Base-by-base conservation (phyloP, 148 eudicot species). In the Rheum nobile region DNA sequence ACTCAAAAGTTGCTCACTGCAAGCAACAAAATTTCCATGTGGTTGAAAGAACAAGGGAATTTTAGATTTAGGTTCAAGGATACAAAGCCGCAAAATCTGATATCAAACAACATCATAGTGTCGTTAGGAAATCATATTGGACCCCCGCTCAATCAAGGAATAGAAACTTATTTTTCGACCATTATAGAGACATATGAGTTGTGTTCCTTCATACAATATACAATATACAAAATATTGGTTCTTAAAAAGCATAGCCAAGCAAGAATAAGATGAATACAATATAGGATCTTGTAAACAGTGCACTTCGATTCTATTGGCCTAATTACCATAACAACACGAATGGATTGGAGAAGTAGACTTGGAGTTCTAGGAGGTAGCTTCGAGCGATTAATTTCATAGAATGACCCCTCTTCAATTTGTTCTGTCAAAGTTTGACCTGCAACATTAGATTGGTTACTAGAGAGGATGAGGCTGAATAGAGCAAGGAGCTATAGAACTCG, bases 291-390 rank as follows among this genome's bases (percentile, higher is more conserved):
- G 31, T 26, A 31, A 63, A 28, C 4, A 59, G 67, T 59, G 35
- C 6, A 59, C 34, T 12, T n/a, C 1, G 37, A 61, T 12, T 10
- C 3, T 17, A 65, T 28, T 65, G 21, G 22, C 21, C 32, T 65
- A 10, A 65, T 71, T 73, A 73, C 75, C 75, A 50, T 31, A 47
- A 73, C 61, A 34, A 73, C 43, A 28, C 75, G 75, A 44, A 47
- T 14, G 19, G 48, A 38, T 11, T 19, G 24, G 9, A 24, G 57
- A 34, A 73, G 75, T 6, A 46, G 42, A 29, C 14, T 50, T 26
- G 75, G 75, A 32, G 63, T 52, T 35, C 28, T 50, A 52, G 43
- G 63, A 48, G 75, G 75, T 21, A 73, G 75, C 75, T 17, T 73
- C 1, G 59, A 28, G 75, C 41, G 65, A 73, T 73, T 35, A 17